These are phyloP conservation scores for Ophryocystis elektroscirrha DNA, from an alignment of 169 alveolate species.

Conservation along the genomic window DNA sequence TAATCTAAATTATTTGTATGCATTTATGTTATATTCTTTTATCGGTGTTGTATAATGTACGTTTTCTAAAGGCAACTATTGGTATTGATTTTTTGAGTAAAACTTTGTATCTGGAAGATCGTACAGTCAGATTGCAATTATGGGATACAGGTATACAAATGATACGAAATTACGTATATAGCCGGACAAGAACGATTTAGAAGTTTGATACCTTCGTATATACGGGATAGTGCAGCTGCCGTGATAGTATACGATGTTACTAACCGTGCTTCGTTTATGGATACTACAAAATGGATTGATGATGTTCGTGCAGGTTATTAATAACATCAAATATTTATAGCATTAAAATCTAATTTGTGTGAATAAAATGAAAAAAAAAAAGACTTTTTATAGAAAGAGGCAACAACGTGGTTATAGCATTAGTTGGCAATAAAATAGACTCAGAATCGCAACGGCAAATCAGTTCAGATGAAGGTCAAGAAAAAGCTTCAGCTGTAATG, in stretches of 20 bases:
- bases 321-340: too few relatives aligned
- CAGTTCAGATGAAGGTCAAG: slow-evolving; percentile 71
- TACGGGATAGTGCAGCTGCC: slow-evolving; percentile 85
- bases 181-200: slow-evolving; percentile 94
- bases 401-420: slow-evolving; percentile 69
- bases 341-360: too few relatives aligned
- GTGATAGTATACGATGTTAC: slow-evolving; percentile 80
- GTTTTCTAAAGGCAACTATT: slow-evolving; percentile 44
- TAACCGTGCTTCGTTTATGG: slow-evolving; percentile 59
- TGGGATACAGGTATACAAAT: slow-evolving; percentile 80
- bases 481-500: slow-evolving; percentile 40
- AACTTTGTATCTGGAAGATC: slow-evolving; percentile 71
- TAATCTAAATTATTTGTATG: too few relatives aligned
- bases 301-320: slow-evolving; percentile 59
- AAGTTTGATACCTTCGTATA: slow-evolving; percentile 78
- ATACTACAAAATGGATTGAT: slow-evolving; percentile 78
- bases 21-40: too few relatives aligned
- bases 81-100: slow-evolving; percentile 90
- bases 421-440: slow-evolving; percentile 91
- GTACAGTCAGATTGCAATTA: slow-evolving; percentile 76
- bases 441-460: slow-evolving; percentile 39
- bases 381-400: slow-evolving; percentile 72
- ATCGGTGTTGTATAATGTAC: too few relatives aligned
- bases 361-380: too few relatives aligned
- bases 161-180: too few relatives aligned